These are phyloP conservation scores for Podospora pseudoanserina DNA, from an alignment of 495 filamentous ascomycete species.

Conservation along the genomic window DNA sequence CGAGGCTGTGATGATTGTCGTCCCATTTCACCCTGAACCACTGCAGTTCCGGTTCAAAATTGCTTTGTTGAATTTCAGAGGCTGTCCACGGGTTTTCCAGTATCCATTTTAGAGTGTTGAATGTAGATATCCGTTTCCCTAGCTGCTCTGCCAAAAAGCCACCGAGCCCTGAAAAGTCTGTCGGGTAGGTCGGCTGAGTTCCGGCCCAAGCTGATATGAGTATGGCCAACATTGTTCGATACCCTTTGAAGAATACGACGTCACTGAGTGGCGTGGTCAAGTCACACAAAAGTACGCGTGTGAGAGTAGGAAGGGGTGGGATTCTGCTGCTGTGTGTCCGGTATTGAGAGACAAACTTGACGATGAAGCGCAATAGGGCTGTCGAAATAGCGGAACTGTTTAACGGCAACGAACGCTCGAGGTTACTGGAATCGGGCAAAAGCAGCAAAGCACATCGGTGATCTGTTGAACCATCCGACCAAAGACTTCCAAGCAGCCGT, in stretches of 20 bases:
- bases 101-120: background rate
- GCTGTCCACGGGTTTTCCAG: background rate
- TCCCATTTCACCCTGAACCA: background rate
- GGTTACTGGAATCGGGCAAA: background rate
- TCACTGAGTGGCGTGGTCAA: background rate
- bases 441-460: background rate
- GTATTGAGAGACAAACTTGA: background rate
- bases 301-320: background rate
- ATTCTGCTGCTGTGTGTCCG: background rate
- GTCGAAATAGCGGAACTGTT: background rate
- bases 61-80: background rate
- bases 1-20: background rate
- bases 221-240: background rate
- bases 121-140: background rate
- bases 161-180: background rate
- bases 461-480: background rate
- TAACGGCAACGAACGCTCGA: background rate
- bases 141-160: background rate
- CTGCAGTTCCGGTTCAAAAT: background rate
- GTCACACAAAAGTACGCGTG: background rate
- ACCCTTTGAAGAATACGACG: background rate
- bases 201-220: background rate
- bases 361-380: background rate
- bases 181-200: background rate
- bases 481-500: background rate